Percentiles rank a stretch among this genome's conserved stretches.
Conservation (phyloP, 1,284 basidiomycete species). For the Cerioporus squamosus region DNA sequence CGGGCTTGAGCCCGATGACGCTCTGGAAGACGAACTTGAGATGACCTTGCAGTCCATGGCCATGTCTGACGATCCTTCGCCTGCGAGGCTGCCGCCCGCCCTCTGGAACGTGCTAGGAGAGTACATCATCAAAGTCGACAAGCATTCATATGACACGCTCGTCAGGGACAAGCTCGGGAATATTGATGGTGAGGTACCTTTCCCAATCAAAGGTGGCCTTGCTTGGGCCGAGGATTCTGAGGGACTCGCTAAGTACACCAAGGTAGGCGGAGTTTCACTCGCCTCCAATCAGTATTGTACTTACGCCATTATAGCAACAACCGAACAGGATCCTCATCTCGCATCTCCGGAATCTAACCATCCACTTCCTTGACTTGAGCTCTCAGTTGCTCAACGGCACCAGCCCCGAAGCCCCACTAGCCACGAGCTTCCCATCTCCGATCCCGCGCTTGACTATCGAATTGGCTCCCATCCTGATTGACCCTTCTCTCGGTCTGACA, state of each 20-base stretch:
- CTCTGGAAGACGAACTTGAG: constrained; percentile 45
- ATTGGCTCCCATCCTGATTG: constrained; percentile 51
- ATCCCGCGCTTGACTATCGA: constrained; percentile 70
- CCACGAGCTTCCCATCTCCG: constrained; percentile 62
- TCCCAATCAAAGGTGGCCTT: constrained; percentile 53
- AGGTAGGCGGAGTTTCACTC: constrained; percentile 38
- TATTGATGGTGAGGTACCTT: constrained; percentile 20
- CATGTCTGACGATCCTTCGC: constrained; percentile 43
- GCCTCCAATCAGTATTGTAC: not conserved
- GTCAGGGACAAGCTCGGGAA: constrained; percentile 15
- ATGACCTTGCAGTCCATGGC: constrained; percentile 48
- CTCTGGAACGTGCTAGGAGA: constrained; percentile 47
- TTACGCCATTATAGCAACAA: constrained; percentile 50
- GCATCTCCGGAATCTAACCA: constrained; percentile 63
- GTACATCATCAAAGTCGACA: constrained; percentile 47
- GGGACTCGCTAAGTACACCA: constrained; percentile 51
- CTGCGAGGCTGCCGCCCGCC: constrained; percentile 42
- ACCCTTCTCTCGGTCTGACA: constrained; percentile 44
- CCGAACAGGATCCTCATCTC: constrained; percentile 72
- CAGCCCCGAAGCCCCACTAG: constrained; percentile 44
- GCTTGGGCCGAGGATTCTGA: constrained; percentile 54
- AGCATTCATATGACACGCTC: constrained; percentile 46
- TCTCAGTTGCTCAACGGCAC: constrained; percentile 64
- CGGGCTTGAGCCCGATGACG: constrained; percentile 23
- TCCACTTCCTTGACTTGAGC: constrained; percentile 74